Conservation (phyloP, 148 eudicot genomes). For the Diospyros kaki region DNA sequence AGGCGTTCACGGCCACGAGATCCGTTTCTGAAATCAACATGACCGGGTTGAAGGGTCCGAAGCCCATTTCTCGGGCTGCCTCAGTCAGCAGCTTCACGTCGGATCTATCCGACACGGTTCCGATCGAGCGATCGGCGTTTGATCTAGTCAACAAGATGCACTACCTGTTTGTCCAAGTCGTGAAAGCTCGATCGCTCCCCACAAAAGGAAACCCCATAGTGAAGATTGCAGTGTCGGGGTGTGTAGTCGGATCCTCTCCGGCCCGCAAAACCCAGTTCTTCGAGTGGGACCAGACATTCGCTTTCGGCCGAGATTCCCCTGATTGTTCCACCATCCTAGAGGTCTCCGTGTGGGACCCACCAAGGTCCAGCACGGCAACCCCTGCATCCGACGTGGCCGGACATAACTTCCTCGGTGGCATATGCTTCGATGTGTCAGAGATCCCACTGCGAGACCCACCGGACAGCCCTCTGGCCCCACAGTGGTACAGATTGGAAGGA, state of each 20-base stretch:
- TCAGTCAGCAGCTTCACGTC: constrained; percentile 52
- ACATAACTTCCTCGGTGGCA: constrained; percentile 68
- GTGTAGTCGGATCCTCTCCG: constrained; percentile 54
- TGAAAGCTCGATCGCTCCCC: constrained; percentile 69
- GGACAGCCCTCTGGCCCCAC: constrained; percentile 92
- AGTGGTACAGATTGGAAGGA: constrained; percentile 92
- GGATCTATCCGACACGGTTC: constrained; percentile 42
- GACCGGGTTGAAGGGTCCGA: constrained; percentile 33
- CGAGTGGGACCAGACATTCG: constrained; percentile 96
- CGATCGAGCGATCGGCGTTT: constrained; percentile 60
- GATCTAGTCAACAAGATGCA: constrained; percentile 97
- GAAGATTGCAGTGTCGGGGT: constrained; percentile 52
- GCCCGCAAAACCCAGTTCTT: constrained; percentile 54
- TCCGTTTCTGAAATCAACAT: constrained; percentile 40
- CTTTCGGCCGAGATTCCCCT: constrained; percentile 55
- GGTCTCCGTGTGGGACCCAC: constrained; percentile 73
- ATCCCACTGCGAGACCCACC: constrained; percentile 94
- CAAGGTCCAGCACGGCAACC: constrained; percentile 15
- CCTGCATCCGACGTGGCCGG: constrained; percentile 35
- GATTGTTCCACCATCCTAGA: constrained; percentile 67
- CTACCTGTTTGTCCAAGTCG: constrained; percentile 75
- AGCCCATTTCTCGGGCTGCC: constrained; percentile 44
- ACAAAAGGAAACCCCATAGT: constrained; percentile 63
- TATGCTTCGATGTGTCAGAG: constrained; percentile 80
- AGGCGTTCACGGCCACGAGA: constrained; percentile 40